Base-by-base conservation (phyloP, 768 basidiomycete species). In the Mrakia gelida region DNA sequence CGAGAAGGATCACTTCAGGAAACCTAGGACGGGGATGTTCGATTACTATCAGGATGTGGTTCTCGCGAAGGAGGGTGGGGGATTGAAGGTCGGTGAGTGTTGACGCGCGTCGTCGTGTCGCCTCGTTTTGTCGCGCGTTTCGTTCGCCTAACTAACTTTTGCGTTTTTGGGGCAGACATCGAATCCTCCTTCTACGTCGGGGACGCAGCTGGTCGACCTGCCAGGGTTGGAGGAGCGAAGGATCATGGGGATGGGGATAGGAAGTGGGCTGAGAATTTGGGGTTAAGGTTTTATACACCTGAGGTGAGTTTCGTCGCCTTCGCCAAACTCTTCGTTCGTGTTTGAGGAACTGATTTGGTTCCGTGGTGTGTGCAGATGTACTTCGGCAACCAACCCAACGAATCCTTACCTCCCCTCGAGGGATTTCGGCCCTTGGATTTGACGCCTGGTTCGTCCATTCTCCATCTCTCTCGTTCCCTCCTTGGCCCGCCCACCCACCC, bases 1-100 rank as follows among this genome's bases (percentile, higher is more conserved):
- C 2, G 89, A 87, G 8, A 89, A 87, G 80, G 94, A 96, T 81
- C 87, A 87, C 45, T 93, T 89, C 81, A 87, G 95, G 23, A 97
- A 97, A 84, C 95, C 95, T 5, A 91, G 92, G 87, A 89, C 89
- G 16, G 93, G 93, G 3, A 94, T 95, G 88, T 96, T 91, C 90
- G 86, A 88, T 76, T 90, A 90, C 80, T 84, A 95, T 67, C 88
- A 90, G 80, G 86, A 85, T 3, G 86, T 92, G 54, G 92, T 52
- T 5, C 15, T 52, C 11, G 16, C 49, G 16, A 52, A 90, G 84
- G 38, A 59, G 3, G 85, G 88, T 77, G 88, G 89, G 49, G 87
- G 88, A 16, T 84, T 91, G 9, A 83, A 86, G 23, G 91, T 96
- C 81, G 92, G 94, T 92, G 73, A 11, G 87, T 80, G 41, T 5